Evolutionary conservation across 352 stramenopile genomes (phyloP).

Genomic region (Phytophthora cactorum): DNA sequence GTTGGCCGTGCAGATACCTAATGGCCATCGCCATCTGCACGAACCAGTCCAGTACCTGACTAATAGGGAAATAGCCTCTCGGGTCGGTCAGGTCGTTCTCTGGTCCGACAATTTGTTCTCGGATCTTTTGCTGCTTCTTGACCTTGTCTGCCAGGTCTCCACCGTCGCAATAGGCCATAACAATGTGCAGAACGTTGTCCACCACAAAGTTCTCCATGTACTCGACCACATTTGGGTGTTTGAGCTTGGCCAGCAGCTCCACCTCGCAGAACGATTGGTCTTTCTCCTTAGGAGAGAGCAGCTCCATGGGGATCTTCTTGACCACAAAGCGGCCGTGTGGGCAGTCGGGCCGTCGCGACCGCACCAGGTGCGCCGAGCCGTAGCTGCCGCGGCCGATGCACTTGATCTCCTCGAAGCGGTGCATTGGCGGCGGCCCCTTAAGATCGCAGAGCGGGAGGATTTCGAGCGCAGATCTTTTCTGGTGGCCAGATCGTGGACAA

Average conservation of each 20-base stretch:
- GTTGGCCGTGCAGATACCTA: constrained; percentile 93
- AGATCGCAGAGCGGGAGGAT: constrained; percentile 13
- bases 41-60: constrained; percentile 88
- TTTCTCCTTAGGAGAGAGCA: constrained; percentile 80
- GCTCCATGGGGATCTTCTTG: constrained; percentile 90
- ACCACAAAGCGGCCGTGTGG: constrained; percentile 66
- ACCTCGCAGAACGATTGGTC: constrained; percentile 86
- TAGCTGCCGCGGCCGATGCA: constrained; percentile 84
- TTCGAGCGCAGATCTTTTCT: constrained; percentile 4
- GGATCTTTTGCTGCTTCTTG: constrained; percentile 48
- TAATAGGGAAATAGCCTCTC: constrained; percentile 61
- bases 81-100: constrained; percentile 20
- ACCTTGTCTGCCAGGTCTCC: constrained; percentile 81
- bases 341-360: constrained; percentile 41
- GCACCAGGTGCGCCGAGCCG: constrained; percentile 73
- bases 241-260: constrained; percentile 90
- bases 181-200: constrained; percentile 90
- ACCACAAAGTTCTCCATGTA: constrained; percentile 93
- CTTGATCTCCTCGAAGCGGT: constrained; percentile 79
- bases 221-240: constrained; percentile 95
- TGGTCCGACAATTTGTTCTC: constrained; percentile 32
- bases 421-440: constrained; percentile 44
- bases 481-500: not conserved
- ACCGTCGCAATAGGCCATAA: constrained; percentile 96
- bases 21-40: constrained; percentile 95